Evolutionary conservation across 768 basidiomycete genomes (phyloP).

Genomic region (Serendipita sp.): DNA sequence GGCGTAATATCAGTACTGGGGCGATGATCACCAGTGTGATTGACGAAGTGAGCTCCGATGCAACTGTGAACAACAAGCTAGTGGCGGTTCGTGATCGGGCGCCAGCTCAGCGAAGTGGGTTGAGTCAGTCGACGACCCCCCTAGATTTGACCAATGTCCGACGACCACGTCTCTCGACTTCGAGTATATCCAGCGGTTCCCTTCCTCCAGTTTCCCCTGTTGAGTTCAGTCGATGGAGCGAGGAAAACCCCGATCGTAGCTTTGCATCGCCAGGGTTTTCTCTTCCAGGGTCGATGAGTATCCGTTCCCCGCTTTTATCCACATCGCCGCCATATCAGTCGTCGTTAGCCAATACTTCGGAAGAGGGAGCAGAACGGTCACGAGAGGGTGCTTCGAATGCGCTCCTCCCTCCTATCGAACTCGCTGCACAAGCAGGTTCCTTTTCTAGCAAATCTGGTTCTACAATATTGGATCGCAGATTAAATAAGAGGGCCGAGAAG

Average conservation of each 20-base stretch:
- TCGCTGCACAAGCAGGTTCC: not conserved
- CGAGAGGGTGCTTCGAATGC: not conserved
- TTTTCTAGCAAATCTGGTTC: not conserved
- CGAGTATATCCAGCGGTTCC: not conserved
- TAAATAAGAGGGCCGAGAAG: not conserved
- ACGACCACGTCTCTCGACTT: not conserved
- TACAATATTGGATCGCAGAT: not conserved
- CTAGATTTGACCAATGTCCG: not conserved
- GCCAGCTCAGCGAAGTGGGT: not conserved
- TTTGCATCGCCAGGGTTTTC: not conserved
- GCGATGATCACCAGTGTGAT: conserved; percentile 5
- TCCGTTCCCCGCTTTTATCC: not conserved
- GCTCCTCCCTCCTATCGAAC: conserved; percentile 2
- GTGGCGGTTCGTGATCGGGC: not conserved
- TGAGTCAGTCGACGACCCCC: not conserved
- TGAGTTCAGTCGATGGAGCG: not conserved
- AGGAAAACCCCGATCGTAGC: not conserved
- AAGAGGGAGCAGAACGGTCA: no score
- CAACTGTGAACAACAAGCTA: not conserved
- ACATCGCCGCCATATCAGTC: no score
- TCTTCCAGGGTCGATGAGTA: not conserved
- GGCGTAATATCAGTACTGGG: conserved; percentile 7
- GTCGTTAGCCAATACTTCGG: no score
- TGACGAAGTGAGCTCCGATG: conserved; percentile 4
- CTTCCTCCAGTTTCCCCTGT: not conserved